A percentile compares a stretch with the other conserved stretches of the same genome.
These are phyloP conservation scores for Pelargonium nanum DNA, from an alignment of 345 rosid genomes.

Conservation along the genomic window DNA sequence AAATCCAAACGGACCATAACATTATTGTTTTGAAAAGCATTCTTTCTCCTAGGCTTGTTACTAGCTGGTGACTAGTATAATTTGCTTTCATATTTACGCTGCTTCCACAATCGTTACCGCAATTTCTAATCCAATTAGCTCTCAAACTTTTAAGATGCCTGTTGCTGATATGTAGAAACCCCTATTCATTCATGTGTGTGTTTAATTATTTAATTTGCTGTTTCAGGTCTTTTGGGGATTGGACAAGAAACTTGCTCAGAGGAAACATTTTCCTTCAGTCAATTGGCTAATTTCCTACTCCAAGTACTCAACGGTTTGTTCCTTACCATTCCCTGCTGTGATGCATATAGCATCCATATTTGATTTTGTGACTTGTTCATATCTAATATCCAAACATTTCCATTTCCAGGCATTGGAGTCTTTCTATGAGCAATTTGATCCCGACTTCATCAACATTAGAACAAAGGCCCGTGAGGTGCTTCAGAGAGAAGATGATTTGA, in stretches of 20 bases:
- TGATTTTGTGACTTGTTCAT: background rate
- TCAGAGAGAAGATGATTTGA: constrained; percentile 98
- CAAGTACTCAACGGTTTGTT: constrained; percentile 77
- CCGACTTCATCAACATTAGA: constrained; percentile 95
- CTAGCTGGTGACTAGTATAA: background rate
- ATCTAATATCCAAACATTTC: too few relatives aligned
- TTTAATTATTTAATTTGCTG: constrained; percentile 3
- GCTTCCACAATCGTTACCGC: background rate
- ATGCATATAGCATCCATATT: background rate
- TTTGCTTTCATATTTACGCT: background rate
- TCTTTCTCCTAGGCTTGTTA: background rate
- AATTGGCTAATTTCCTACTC: constrained; percentile 99
- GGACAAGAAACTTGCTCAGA: constrained; percentile 99
- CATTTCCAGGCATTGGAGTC: constrained; percentile 74
- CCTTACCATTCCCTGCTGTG: constrained; percentile 3
- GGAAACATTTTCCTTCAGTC: constrained; percentile 99
- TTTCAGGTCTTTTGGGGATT: constrained; percentile 99
- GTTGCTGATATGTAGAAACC: background rate
- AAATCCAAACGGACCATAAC: too few relatives aligned
- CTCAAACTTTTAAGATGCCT: background rate
- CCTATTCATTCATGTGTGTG: background rate
- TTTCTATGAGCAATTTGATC: constrained; percentile 94
- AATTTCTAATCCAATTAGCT: background rate
- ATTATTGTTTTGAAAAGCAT: too few relatives aligned
- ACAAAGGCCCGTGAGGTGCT: constrained; percentile 99